Evolutionary conservation across 148 eudicot genomes (phyloP), one percentile per base, ranked within the genome.

Genomic region (Vaccinium macrocarpon): DNA sequence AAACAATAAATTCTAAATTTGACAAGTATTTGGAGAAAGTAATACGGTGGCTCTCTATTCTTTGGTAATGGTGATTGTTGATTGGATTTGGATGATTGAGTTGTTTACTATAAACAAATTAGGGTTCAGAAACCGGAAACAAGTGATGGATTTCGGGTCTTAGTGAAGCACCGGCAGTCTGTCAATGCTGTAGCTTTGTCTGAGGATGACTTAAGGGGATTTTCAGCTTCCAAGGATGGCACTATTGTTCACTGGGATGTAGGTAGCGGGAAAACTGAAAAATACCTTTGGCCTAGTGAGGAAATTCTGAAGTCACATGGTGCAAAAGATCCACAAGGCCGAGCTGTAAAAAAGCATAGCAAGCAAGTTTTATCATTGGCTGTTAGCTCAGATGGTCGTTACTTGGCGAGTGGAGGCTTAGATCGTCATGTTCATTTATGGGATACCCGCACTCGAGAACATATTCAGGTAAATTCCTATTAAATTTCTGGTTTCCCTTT

Each of bases 221-320:
- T 95, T 88, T 97, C 99, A 72, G 94, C 98, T 90, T 95, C 99
- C 29, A 97, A 97, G 86, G 98, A 95, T 88, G 99, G 99, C 46
- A 86, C 81, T 49, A 91, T 97, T 70, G 73, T 89, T 83, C 94
- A 93, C 48, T 97, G 99, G 99, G 99, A 97, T 87, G 92, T 97
- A 32, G 93, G 90, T 56, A 91, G 85, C 85, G 98, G 98, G 83
- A 95, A 91, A 83, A 84, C 84, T 25, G 99, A 93, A 82, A 93
- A 92, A 55, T 97, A 94, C 84, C 15, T 84, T 38, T 97, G 99
- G 99, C 99, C 99, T 32, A 88, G 87, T 82, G 93, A 90, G 50
- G 93, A 90, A 38, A 88, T 90, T 25, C 86, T 97, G 83, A 95
- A 90, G 87, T 90, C 94, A 53, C 98, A 95, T 86, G 92, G 93